These are phyloP conservation scores for Hymenoscyphus infarciens DNA, from an alignment of 2,329 filamentous ascomycete genomes.

Conservation along the genomic window DNA sequence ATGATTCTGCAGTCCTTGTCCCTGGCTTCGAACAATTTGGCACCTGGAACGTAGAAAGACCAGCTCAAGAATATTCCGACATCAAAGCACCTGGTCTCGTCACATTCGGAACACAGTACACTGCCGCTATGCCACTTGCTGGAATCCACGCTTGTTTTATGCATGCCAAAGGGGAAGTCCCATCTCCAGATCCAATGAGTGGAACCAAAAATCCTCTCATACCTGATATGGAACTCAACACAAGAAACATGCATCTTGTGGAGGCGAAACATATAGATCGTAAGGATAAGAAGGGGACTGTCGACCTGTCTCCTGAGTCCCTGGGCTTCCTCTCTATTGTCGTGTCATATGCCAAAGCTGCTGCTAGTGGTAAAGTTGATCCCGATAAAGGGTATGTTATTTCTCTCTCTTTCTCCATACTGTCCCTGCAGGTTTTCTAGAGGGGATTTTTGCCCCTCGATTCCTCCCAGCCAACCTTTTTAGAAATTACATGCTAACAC, in stretches of 20 bases:
- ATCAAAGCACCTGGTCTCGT: not conserved
- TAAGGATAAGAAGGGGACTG: not conserved
- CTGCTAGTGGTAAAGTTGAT: not conserved
- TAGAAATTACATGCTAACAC: not conserved
- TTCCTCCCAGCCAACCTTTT: not conserved
- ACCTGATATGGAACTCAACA: not conserved
- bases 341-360: not conserved
- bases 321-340: not conserved
- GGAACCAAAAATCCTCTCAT: not conserved
- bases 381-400: not conserved
- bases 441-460: not conserved
- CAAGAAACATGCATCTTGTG: not conserved
- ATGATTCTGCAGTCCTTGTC: not conserved
- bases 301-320: not conserved
- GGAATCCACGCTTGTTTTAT: not conserved
- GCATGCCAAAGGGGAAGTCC: not conserved
- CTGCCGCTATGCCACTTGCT: not conserved
- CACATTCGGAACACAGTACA: not conserved
- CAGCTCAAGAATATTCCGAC: not conserved
- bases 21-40: not conserved
- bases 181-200: not conserved
- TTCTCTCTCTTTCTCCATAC: not conserved
- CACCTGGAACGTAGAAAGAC: not conserved
- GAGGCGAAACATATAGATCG: not conserved
- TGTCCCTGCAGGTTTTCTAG: too few species aligned